Base-by-base conservation (phyloP, 108 stramenopile genomes). In the Chaetoceros muelleri region DNA sequence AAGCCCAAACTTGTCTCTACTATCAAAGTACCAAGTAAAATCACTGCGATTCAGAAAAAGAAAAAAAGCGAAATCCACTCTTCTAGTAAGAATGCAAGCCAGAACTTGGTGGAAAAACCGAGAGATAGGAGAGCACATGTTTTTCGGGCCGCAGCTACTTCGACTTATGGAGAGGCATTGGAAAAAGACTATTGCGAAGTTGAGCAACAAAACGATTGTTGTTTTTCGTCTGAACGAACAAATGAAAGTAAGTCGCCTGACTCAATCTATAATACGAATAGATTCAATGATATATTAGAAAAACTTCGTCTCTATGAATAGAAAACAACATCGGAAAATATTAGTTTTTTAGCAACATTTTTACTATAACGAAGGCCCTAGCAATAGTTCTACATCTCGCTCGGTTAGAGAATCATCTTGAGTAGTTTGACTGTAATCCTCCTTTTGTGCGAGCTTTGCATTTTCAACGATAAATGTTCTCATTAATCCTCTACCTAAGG, bases 381-480 rank as follows among this genome's bases (percentile, higher is more conserved):
- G 34, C 13, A 40, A 13, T 40, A 40, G 13, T 40, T 40, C 34
- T 10, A 40, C 13, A 13, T 40, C 13, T 40, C 8, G 34, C 13
- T 40, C 34, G 13, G 34, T 10, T n/a, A n/a, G n/a, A n/a, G n/a
- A n/a, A n/a, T n/a, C n/a, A n/a, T n/a, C n/a, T n/a, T n/a, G n/a
- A 5, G 34, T 10, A 5, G 5, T 13, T 40, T 10, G 13, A 10
- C 5, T 13, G 13, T 5, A 40, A 40, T 40, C 34, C 13, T 40
- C 34, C 13, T 40, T 40, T 13, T 40, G 5, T 40, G 34, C 34
- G 13, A 40, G 5, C 48, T 44, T 58, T 20, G 67, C 64, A 62
- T 80, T 80, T 28, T 75, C 82, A 27, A 62, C 58, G 7, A 81
- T 63, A 56, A 77, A 81, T 0, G 80, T 76, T 48, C 80, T 59